phyloP scores from a whole-genome alignment of 306 rosid species.

The Canavalia ensiformis region DNA sequence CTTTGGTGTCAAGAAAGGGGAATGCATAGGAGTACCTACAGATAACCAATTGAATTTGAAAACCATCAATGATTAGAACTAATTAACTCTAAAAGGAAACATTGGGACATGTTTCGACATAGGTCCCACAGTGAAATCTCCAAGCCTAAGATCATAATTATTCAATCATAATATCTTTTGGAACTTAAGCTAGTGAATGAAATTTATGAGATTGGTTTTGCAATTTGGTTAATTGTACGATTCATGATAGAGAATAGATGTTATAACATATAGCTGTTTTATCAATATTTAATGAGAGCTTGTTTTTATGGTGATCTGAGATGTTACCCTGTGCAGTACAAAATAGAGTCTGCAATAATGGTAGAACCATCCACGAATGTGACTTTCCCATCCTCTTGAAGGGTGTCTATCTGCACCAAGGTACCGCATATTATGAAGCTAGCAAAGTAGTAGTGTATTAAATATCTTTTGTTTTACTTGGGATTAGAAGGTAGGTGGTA shows the following conservation, averaged over 20 bases:
- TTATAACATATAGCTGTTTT: not conserved
- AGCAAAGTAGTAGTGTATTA: conserved; percentile 23
- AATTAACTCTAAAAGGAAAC: conserved; percentile 38
- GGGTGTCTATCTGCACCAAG: conserved; percentile 74
- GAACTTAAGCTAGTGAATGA: conserved; percentile 30
- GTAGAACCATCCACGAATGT: conserved; percentile 74
- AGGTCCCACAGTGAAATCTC: conserved; percentile 52
- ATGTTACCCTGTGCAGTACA: conserved; percentile 90
- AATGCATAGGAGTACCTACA: conserved; percentile 90
- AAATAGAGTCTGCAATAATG: conserved; percentile 73
- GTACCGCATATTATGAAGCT: conserved; percentile 7
- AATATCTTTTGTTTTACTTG: not conserved
- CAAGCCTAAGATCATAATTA: conserved; percentile 45
- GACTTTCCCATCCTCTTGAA: conserved; percentile 83
- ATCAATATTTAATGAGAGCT: not conserved
- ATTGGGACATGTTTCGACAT: conserved; percentile 40
- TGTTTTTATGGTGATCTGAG: not conserved
- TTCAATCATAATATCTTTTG: conserved; percentile 53
- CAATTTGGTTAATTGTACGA: conserved; percentile 21
- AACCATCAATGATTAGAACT: conserved; percentile 37
- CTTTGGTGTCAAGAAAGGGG: conserved; percentile 98
- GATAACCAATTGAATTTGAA: conserved; percentile 43
- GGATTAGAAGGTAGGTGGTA: conserved; percentile 39
- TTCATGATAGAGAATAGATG: not conserved
- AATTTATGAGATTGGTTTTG: conserved; percentile 31